Conservation (phyloP, 352 stramenopile species). For the Blastocystis sp. region DNA sequence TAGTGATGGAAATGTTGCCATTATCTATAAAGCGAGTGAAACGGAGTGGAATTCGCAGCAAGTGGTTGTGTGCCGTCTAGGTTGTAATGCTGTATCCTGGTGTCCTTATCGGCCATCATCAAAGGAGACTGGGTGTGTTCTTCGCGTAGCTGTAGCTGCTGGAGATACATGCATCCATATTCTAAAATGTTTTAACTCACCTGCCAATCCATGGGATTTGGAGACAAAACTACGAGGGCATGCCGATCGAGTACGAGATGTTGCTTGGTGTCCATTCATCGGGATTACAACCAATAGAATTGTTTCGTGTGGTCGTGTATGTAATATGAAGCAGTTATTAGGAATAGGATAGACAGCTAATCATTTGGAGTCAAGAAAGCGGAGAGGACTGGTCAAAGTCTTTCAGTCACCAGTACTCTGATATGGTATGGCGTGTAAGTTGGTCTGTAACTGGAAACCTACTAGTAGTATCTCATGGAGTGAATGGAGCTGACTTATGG, state of each 20-base stretch:
- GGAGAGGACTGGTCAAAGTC: conserved; percentile 72
- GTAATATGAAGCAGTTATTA: background rate
- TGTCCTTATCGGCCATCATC: conserved; percentile 81
- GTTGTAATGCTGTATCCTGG: conserved; percentile 94
- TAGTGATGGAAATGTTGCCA: conserved; percentile 88
- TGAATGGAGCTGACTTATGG: conserved; percentile 94
- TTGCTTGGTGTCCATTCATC: conserved; percentile 90
- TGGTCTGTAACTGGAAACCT: conserved; percentile 97
- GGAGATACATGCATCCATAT: conserved; percentile 96
- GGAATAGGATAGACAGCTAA: conserved; percentile 76
- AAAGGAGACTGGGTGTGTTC: conserved; percentile 60
- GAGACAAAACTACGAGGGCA: conserved; percentile 75
- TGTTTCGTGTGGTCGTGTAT: conserved; percentile 76
- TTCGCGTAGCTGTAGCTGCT: conserved; percentile 87
- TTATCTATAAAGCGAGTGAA: conserved; percentile 72
- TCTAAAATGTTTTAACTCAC: conserved; percentile 76
- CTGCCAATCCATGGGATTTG: conserved; percentile 20
- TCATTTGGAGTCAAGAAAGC: conserved; percentile 89
- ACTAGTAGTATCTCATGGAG: conserved; percentile 91
- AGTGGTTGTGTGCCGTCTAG: conserved; percentile 77
- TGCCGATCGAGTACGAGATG: conserved; percentile 85
- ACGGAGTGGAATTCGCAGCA: conserved; percentile 87
- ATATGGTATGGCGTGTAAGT: conserved; percentile 94
- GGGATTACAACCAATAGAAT: conserved; percentile 88
- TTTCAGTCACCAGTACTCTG: conserved; percentile 88